Evolutionary conservation across 495 filamentous ascomycete genomes (phyloP).

Genomic region (Trichoderma virens): DNA sequence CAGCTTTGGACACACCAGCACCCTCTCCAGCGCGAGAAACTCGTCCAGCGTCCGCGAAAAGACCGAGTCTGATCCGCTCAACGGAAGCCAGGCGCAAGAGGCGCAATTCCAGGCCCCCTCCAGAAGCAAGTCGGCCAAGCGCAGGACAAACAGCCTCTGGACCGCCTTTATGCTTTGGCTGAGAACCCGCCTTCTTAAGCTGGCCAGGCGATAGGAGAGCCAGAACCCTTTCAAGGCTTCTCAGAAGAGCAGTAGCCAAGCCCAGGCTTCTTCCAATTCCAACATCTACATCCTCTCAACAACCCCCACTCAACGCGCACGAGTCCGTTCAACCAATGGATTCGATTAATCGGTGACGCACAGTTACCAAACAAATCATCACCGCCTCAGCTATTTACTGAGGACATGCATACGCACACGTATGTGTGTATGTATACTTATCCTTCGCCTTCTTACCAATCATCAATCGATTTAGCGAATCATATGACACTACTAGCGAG

Average conservation of each 20-base stretch:
- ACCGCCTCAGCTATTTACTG: too few relatives aligned
- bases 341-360: background rate
- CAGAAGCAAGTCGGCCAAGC: constrained; percentile 38
- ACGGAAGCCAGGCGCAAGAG: constrained; percentile 16
- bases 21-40: constrained; percentile 1
- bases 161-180: constrained; percentile 48
- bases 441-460: background rate
- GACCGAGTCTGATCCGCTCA: background rate
- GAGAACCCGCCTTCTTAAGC: constrained; percentile 40
- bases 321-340: background rate
- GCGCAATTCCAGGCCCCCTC: constrained; percentile 28
- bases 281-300: background rate
- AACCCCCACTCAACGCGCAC: background rate
- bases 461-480: background rate
- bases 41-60: constrained; percentile 7
- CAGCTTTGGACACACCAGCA: background rate
- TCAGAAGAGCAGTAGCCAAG: too few relatives aligned
- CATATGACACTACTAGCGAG: background rate
- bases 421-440: background rate
- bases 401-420: background rate
- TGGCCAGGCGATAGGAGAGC: constrained; percentile 20
- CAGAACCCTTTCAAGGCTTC: too few relatives aligned
- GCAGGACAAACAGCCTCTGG: constrained; percentile 46
- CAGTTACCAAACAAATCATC: too few relatives aligned
- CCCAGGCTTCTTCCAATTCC: too few relatives aligned